Conservation (phyloP, 2,329 filamentous ascomycete genomes). For the Parastagonospora avenae region DNA sequence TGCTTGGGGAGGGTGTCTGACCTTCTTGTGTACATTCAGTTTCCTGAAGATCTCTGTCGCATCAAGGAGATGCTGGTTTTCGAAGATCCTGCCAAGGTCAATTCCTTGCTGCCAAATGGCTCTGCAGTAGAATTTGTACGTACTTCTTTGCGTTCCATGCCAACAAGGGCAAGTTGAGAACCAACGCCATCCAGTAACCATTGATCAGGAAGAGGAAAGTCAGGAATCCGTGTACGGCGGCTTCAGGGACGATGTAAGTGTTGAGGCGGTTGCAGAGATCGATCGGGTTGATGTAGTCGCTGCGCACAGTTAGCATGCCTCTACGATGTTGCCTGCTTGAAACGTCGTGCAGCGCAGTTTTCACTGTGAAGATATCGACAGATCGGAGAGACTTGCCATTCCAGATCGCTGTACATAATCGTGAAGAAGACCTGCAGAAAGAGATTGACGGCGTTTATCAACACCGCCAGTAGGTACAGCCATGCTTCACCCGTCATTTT, state of each 20-base stretch:
- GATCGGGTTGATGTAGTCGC: slow-evolving; percentile 99
- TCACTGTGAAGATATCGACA: neutral
- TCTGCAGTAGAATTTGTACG: slow-evolving; percentile 44
- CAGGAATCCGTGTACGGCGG: slow-evolving; percentile 93
- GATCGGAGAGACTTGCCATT: slow-evolving; percentile 77
- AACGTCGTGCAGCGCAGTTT: neutral
- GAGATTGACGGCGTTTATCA: slow-evolving; percentile 99
- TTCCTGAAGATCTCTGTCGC: slow-evolving; percentile 99
- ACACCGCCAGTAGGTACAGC: slow-evolving; percentile 95
- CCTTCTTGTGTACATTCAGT: slow-evolving; percentile 98
- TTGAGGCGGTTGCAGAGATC: slow-evolving; percentile 99
- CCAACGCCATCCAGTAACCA: slow-evolving; percentile 93
- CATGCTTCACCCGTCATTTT: slow-evolving; percentile 97
- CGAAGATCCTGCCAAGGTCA: slow-evolving; percentile 75
- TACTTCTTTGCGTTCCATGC: slow-evolving; percentile 98
- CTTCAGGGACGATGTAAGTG: slow-evolving; percentile 99
- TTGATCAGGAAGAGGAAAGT: slow-evolving; percentile 97
- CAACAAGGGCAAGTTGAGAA: slow-evolving; percentile 90
- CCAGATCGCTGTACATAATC: slow-evolving; percentile 99
- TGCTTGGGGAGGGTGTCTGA: slow-evolving; percentile 44
- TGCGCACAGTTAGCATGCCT: slow-evolving; percentile 52
- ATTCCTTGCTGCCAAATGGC: slow-evolving; percentile 11
- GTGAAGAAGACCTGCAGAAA: slow-evolving; percentile 99
- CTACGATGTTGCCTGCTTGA: neutral
- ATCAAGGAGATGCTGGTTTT: slow-evolving; percentile 95